A percentile compares a stretch with the other conserved stretches of the same genome.
phyloP scores from a whole-genome alignment of 805 yeast genomes.

The Priceomyces melissophilus region DNA sequence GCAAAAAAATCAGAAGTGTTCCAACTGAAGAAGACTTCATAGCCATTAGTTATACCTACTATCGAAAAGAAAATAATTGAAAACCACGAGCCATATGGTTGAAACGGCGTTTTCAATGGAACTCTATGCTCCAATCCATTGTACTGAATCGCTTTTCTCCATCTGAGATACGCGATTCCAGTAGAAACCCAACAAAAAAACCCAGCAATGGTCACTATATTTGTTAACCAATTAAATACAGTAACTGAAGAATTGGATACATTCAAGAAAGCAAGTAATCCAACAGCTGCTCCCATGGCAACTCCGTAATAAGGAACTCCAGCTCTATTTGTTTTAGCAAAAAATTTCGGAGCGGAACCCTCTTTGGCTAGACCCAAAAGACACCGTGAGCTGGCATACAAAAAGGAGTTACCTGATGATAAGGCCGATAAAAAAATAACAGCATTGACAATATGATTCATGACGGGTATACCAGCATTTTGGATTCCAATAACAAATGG shows the following conservation, averaged over 20 bases:
- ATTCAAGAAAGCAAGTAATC: slow-evolving; percentile 20
- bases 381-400: slow-evolving; percentile 25
- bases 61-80: slow-evolving; percentile 20
- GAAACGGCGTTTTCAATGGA: slow-evolving; percentile 25
- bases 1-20: slow-evolving; percentile 28
- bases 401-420: slow-evolving; percentile 51
- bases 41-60: slow-evolving; percentile 29
- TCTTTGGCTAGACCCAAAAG: slow-evolving; percentile 19
- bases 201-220: slow-evolving; percentile 31
- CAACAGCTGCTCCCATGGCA: slow-evolving; percentile 1
- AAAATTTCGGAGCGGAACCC: slow-evolving; percentile 18
- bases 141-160: background rate
- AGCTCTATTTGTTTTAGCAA: slow-evolving; percentile 11
- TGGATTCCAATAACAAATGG: slow-evolving; percentile 35
- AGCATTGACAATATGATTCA: slow-evolving; percentile 71
- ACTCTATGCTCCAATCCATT: slow-evolving; percentile 8
- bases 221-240: slow-evolving; percentile 37
- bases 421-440: slow-evolving; percentile 74
- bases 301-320: slow-evolving; percentile 19
- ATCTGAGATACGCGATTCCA: background rate
- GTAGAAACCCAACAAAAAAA: background rate
- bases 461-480: slow-evolving; percentile 44
- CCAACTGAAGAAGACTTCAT: slow-evolving; percentile 29
- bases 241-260: slow-evolving; percentile 21
- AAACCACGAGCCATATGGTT: slow-evolving; percentile 30